Evolutionary conservation across 2,329 filamentous ascomycete species (phyloP), one percentile per base, ranked within the genome.

Genomic region (Aphanoascus verrucosus): DNA sequence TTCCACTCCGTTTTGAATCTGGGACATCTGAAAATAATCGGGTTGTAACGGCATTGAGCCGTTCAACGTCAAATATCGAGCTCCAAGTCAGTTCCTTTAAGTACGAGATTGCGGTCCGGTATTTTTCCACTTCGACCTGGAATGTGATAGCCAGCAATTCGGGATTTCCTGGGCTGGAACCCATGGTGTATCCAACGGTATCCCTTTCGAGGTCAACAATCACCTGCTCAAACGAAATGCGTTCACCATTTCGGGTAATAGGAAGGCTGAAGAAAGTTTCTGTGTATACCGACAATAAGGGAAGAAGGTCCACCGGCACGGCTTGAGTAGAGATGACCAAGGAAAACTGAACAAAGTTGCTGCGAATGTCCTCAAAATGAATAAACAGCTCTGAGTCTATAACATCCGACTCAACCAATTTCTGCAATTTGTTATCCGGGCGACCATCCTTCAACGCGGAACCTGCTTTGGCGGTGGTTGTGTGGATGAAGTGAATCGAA

Each of bases 231-330:
- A 97, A 98, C 46, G 85, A 83, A 31, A 98, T 74, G 20, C 79
- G 80, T 65, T 88, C 77, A 42, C 87, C 89, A 61, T 89, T 78
- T 31, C 84, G 82, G 62, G 78, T 77, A 56, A 98, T 84, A 1
- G 91, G 93, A 0, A 89, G 88, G 65, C 88, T 91, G 76, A 97
- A 98, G 74, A 97, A 95, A 64, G 91, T 93, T 64, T 90, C 87
- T 31, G 83, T 83, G 64, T 94, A 97, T 40, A 97, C 77, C 2
- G 84, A 79, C 46, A 97, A 75, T 19, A 98, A 71, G 2, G 93
- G 93, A 65, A 91, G 89, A 55, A 91, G 78, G 58, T 90, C 80
- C n/a, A 85, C 78, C 0, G 90, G 88, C 1, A 96, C 75, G 32
- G 81, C 75, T 1, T 82, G 79, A 0, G 89, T 94, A 50, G 88